These are phyloP conservation scores for Linnemannia hyalina DNA, from an alignment of 192 early-diverging fungal species.

Conservation along the genomic window DNA sequence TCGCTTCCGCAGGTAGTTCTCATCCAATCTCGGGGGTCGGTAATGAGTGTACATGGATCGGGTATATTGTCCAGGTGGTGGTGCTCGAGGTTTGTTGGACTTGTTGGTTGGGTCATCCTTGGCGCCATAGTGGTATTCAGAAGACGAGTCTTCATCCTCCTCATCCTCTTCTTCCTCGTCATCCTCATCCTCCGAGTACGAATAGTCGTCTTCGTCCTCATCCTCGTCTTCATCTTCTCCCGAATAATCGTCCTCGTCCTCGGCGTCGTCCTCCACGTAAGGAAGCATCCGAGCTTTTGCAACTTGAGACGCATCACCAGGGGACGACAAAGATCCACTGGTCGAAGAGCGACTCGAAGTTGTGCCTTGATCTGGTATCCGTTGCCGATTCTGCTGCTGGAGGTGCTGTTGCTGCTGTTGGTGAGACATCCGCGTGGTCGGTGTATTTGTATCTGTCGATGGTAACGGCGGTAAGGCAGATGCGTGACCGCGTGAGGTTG, in stretches of 20 bases:
- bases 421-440: background rate
- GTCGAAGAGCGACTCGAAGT: background rate
- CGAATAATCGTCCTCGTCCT: constrained; percentile 11
- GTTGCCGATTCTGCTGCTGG: background rate
- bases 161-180: constrained; percentile 40
- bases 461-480: background rate
- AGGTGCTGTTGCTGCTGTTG: background rate
- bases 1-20: constrained; percentile 33
- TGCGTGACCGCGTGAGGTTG: background rate
- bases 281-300: constrained; percentile 22
- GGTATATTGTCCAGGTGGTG: constrained; percentile 14
- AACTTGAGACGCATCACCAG: constrained; percentile 2
- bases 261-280: constrained; percentile 31
- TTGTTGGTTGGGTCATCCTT: background rate
- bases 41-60: constrained; percentile 18
- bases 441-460: background rate
- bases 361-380: background rate
- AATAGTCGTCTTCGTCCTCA: constrained; percentile 39
- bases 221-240: constrained; percentile 38
- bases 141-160: constrained; percentile 22
- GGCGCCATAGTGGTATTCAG: constrained; percentile 25
- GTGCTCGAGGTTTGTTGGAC: background rate
- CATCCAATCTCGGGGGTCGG: constrained; percentile 37
- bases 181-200: constrained; percentile 48
- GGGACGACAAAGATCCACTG: background rate